phyloP scores from a whole-genome alignment of 2,329 filamentous ascomycete species.

The Penicillium capsulatum region DNA sequence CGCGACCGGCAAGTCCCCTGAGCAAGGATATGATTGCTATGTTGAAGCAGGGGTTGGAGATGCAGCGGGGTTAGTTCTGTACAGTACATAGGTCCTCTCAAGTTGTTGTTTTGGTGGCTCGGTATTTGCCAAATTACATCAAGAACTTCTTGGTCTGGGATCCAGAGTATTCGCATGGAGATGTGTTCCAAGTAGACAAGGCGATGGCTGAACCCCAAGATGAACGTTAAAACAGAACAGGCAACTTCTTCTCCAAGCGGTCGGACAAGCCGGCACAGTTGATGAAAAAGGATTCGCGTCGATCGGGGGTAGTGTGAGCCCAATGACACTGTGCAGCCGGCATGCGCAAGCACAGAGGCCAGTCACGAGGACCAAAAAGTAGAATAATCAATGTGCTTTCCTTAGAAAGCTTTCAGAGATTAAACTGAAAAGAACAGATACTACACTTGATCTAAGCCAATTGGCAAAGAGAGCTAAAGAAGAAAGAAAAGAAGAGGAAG shows the following conservation, averaged over 20 bases:
- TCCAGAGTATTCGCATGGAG: too few species aligned
- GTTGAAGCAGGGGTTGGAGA: conserved; percentile 38
- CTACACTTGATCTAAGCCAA: conserved; percentile 88
- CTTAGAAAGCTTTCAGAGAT: conserved; percentile 81
- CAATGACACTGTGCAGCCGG: conserved; percentile 64
- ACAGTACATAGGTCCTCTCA: too few species aligned
- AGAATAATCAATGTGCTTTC: conserved; percentile 73
- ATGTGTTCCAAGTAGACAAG: too few species aligned
- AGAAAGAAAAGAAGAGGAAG: conserved; percentile 44
- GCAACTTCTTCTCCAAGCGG: conserved; percentile 54
- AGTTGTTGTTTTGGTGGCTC: too few species aligned
- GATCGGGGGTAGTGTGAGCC: conserved; percentile 70
- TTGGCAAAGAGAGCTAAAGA: conserved; percentile 52
- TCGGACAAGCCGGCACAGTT: conserved; percentile 49
- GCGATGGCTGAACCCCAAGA: too few species aligned
- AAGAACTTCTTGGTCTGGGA: too few species aligned
- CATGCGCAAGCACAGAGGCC: conserved; percentile 71
- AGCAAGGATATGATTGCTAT: conserved; percentile 29
- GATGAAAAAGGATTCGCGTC: conserved; percentile 65
- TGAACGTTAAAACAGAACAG: too few species aligned
- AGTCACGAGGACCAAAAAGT: conserved; percentile 62
- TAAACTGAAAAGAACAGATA: conserved; percentile 99
- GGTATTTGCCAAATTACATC: too few species aligned
- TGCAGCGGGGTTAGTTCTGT: too few species aligned
- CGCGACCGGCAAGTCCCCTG: conserved; percentile 37